Base-by-base conservation (phyloP, 257 asterid species). In the Lavandula angustifolia region DNA sequence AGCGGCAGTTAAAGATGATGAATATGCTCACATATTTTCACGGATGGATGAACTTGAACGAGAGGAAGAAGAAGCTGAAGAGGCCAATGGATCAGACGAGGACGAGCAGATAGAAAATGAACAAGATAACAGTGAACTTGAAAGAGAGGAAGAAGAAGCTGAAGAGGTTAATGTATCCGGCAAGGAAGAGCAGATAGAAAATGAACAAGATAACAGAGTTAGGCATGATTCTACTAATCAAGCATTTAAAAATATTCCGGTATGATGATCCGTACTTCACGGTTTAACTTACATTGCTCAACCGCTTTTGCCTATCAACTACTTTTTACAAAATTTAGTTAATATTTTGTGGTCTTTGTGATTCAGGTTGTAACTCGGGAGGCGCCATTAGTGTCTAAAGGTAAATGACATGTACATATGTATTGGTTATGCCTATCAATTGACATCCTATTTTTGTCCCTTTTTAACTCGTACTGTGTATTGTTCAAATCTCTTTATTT, bases 141-240 rank as follows among this genome's bases (percentile, higher is more conserved):
- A 91, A 75, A 86, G 67, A 68, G 95, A 89, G 68, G 96, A 83
- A 72, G 96, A 83, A 72, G 91, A 79, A 78, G 89, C 88, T 75
- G 94, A 78, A 75, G 62, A 76, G 11, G 81, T 75, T 37, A 18
- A 41, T 50, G 78, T 67, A 43, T 54, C 58, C 69, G 73, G 70
- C 64, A 82, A 69, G 55, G 81, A 77, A 41, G 77, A 70, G 64
- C 64, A n/a, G 71, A 71, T 52, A 51, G 67, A 66, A 41, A 73
- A 78, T 56, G 82, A 61, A 55, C 70, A 50, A 7, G 75, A 43
- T 68, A 59, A 31, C 66, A 70, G 37, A 32, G 60, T 12, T 37
- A 41, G 37, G 64, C 75, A 65, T 61, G 57, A 38, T 44, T n/a
- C 78, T 59, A 22, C 59, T 31, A 43, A 64, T 13, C 68, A 75